Percentiles rank a stretch among this genome's conserved stretches.
Conservation (phyloP, 1,284 basidiomycete genomes). For the Pisolithus thermaeus region DNA sequence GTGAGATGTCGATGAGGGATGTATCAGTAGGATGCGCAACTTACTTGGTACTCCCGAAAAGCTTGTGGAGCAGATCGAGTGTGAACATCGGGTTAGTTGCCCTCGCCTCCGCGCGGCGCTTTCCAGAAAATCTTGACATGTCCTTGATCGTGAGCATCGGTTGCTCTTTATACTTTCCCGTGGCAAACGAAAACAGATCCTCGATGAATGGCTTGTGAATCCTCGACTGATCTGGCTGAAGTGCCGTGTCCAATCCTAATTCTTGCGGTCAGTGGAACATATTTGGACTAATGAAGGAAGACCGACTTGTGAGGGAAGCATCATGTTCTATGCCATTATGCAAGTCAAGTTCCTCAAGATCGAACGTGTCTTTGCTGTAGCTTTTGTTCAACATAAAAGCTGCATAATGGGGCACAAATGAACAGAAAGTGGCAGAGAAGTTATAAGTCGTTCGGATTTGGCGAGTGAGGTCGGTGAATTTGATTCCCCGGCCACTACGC, state of each 20-base stretch:
- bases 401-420: constrained; percentile 51
- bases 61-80: constrained; percentile 41
- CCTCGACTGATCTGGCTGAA: constrained; percentile 47
- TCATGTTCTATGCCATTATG: constrained; percentile 80
- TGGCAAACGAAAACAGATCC: constrained; percentile 50
- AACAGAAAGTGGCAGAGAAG: constrained; percentile 60
- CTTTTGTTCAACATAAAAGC: constrained; percentile 51
- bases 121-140: constrained; percentile 47
- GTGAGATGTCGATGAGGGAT: not conserved
- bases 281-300: too few relatives aligned
- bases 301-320: constrained; percentile 60
- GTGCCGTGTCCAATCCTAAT: constrained; percentile 51
- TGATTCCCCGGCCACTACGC: constrained; percentile 56
- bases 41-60: constrained; percentile 64
- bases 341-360: constrained; percentile 58
- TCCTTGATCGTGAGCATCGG: constrained; percentile 47
- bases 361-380: constrained; percentile 53
- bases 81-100: constrained; percentile 50
- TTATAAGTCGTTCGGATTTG: constrained; percentile 55
- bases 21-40: constrained; percentile 16
- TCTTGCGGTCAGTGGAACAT: too few relatives aligned
- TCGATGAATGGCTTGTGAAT: constrained; percentile 46
- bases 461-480: constrained; percentile 49
- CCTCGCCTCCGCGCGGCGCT: constrained; percentile 51
- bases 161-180: constrained; percentile 50